Evolutionary conservation across 768 basidiomycete genomes (phyloP), one percentile per base, ranked within the genome.

Genomic region (Leucocoprinus birnbaumii): DNA sequence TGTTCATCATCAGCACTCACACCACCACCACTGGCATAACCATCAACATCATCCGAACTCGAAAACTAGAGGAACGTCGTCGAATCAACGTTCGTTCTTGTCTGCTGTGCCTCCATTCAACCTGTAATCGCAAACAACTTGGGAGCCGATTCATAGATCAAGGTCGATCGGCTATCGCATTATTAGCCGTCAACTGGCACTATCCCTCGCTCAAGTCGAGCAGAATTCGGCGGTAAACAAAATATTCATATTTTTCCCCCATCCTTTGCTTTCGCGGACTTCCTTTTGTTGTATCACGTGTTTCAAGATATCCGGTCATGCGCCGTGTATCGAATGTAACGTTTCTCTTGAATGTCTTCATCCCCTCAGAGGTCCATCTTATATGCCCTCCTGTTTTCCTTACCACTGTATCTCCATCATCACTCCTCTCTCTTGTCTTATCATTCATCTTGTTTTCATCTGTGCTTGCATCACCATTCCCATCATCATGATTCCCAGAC

Each of bases 31-130:
- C 57, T 72, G 76, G 44, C 84, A 83, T 59, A 77, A 80, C 9
- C 82, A 83, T 59, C 77, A 80, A 13, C 82, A 83, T 61, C 81
- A 84, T 58, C 85, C 87, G 21, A 89, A 89, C 65, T 69, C 73
- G 65, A 88, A 85, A 71, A 71, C 72, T 49, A 78, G 86, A 40
- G 75, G 80, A 52, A 74, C 78, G 44, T 72, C 74, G 52, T 78
- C 84, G 49, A 68, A 75, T 65, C 86, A 89, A 67, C 72, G 80
- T 48, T 70, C 68, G 56, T 73, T 71, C 53, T 66, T 62, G 55
- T 63, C 64, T 1, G 64, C 68, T 48, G 67, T 66, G 26, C 68
- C 68, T 25, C 66, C 68, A 16, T 62, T 70, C 48, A 69, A 62
- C 56, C 60, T 71, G 56, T 71, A 53, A 58, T 41, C 45, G 46